These are phyloP conservation scores for Leishmania braziliensis DNA, from an alignment of 208 protist species.

Conservation along the genomic window DNA sequence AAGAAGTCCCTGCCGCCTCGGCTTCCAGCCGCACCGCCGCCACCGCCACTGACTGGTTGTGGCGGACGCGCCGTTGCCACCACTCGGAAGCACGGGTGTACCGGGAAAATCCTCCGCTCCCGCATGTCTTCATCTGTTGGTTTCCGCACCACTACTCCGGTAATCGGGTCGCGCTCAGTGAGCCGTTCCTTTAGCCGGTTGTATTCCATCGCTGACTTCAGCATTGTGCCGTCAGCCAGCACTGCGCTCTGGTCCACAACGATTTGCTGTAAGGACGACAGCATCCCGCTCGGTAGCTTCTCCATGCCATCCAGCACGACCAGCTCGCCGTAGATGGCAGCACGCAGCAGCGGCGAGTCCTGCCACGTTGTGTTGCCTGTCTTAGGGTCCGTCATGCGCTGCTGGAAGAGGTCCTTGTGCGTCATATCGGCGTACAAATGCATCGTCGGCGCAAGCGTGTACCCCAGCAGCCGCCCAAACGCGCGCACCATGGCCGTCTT, in stretches of 20 bases:
- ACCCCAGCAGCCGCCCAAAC: slow-evolving; percentile 79
- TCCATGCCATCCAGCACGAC: slow-evolving; percentile 94
- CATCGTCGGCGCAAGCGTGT: slow-evolving; percentile 61
- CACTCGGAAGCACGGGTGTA: slow-evolving; percentile 93
- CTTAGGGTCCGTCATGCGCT: slow-evolving; percentile 77
- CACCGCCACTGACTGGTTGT: slow-evolving; percentile 11
- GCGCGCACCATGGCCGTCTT: slow-evolving; percentile 85
- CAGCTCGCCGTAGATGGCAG: slow-evolving; percentile 82
- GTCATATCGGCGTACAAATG: slow-evolving; percentile 95
- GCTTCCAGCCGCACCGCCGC: slow-evolving; percentile 25
- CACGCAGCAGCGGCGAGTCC: slow-evolving; percentile 81
- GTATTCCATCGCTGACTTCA: slow-evolving; percentile 69
- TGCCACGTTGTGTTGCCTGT: slow-evolving; percentile 92
- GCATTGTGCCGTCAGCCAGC: slow-evolving; percentile 86
- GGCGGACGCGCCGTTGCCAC: slow-evolving; percentile 79
- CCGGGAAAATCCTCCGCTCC: slow-evolving; percentile 55
- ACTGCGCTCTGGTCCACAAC: slow-evolving; percentile 78
- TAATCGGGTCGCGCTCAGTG: slow-evolving; percentile 13
- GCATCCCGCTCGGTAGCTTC: slow-evolving; percentile 75
- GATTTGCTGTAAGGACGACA: slow-evolving; percentile 81
- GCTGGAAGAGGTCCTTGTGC: slow-evolving; percentile 93
- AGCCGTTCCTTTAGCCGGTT: slow-evolving; percentile 61
- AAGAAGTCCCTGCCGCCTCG: slow-evolving; percentile 39
- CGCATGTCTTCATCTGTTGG: slow-evolving; percentile 58
- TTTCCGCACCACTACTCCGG: slow-evolving; percentile 16